Base-by-base conservation (phyloP, 257 asterid genomes). In the Leonotis leonurus region DNA sequence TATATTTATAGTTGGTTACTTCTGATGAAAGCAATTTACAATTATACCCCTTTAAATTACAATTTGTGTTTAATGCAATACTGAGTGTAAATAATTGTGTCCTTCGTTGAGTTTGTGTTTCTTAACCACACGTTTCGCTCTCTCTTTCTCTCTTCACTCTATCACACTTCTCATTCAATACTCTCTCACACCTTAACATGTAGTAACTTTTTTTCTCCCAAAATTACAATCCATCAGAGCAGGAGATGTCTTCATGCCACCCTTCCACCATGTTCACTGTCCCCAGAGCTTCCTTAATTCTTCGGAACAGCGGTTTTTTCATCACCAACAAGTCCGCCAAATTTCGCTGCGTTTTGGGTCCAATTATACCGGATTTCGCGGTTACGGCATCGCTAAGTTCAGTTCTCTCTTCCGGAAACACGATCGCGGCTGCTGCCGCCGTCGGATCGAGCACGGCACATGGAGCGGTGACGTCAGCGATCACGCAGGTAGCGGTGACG, bases 391-490 rank as follows among this genome's bases (percentile, higher is more conserved):
- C 96, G 30, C 29, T 89, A 8, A 67, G 83, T 68, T 74, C 95
- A 8, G 79, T 82, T 11, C 76, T 86, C 30, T 67, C 80, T 35
- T 82, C 96, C 74, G 96, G 85, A 55, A 88, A 88, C 80, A 67
- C 75, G 61, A 84, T 88, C 62, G 91, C 90, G 17, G 92, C 86
- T 0, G 83, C 95, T 6, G 95, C 96, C 4, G 91, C 94, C 2
- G 88, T 78, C 1, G 83, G 92, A n/a, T 75, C 94, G 2, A 76
- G 85, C 56, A 46, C 88, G 5, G 85, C 85, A 65, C 98, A 91
- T 54, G 97, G 95, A 32, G 95, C 97, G 14, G 95, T 91, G 16
- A 50, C 95, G 21, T 91, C 98, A 5, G 97, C 98, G 32, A 86
- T 91, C 36, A 81, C 97, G 10, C 98, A 91, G 39, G 77, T 91